Evolutionary conservation across 2,329 filamentous ascomycete species (phyloP), one percentile per base, ranked within the genome.

Genomic region (Ceratocystis ficicola): DNA sequence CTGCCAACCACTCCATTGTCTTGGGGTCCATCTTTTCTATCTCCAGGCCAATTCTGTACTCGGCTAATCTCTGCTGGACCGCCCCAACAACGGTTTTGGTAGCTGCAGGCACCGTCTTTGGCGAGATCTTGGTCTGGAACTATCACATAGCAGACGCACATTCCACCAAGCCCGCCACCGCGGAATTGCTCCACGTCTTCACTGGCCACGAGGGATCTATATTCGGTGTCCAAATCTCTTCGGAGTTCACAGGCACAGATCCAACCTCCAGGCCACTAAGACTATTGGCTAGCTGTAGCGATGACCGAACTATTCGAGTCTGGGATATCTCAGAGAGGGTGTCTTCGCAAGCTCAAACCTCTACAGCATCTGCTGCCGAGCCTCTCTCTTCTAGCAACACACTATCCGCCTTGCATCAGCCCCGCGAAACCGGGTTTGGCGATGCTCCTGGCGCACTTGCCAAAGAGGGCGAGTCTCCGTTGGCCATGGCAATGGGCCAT

Each of bases 121-220:
- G 94, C 2, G 92, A 97, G 74, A 88, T 99, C 44, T 80, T 96
- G 46, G 83, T 95, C 17, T 97, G 94, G 94, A 89, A 86, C 69
- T 91, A 84, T 70, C 76, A 77, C 60, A 70, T 80, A n/a, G 44
- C 63, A 61, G 8, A 59, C 2, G 65, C 36, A 17, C 44, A 20
- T 17, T 17, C 20, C 15, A 44, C 57, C 5, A 30, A 50, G 17
- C 61, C 69, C 17, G 64, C 68, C 41, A 67, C 66, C 20, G 76
- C 75, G 48, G 76, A 81, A 69, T 74, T 83, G 22, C 74, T 84
- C 3, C 80, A 77, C 66, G 78, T 83, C 28, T 79, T 87, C 62
- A 77, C 78, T 0, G 85, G 85, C 0, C 94, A 99, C 71, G 91
- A 96, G 72, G 94, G 94, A 0, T 96, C 93, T 0, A 87, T 99